Evolutionary conservation across 129 eudicot species (phyloP), one percentile per base, ranked within the genome.

Genomic region (Erigeron canadensis): DNA sequence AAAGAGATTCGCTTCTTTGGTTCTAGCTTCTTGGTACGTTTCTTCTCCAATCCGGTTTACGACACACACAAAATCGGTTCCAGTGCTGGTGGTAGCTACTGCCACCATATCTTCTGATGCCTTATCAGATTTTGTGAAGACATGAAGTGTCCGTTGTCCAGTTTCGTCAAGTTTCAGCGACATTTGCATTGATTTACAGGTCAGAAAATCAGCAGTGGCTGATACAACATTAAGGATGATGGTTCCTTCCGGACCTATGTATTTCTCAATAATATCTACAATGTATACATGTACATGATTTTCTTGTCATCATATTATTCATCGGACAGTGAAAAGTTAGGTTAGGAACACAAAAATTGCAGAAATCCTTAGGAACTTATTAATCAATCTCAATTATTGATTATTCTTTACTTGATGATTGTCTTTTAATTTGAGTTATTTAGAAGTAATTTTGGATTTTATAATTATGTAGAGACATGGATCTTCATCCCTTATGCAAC

Each of bases 11-110:
- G 44, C 13, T 68, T 68, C 72, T 48, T 47, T 16, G 34, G 45
- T 54, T 50, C 42, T 60, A 47, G 72, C 59, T 28, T 22, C 61
- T 68, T 68, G 44, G 5, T 50, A 17, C 6, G 72, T 50, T 28
- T 68, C 61, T 8, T 28, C 46, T 15, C 15, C 13, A 1, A 68
- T 22, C 21, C 23, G 44, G 59, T 47, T 67, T 34, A 21, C 47
- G 3, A 68, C 72, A 50, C 61, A 68, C 43, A 68, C 28, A 34
- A 47, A 68, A 22, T 68, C 60, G 8, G 46, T 45, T 47, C 46
- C 72, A n/a, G 16, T 61, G 45, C 37, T 37, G 42, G 66, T 55
- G 22, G 22, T 28, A 4, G 37, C 44, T 7, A 61, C 12, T 45
- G 66, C 16, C 19, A 28, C 10, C 9, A 61, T 8, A 61, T 61